Percentiles rank a stretch among this genome's conserved stretches.
phyloP scores from a whole-genome alignment of 345 rosid species.

The Aethionema arabicum region DNA sequence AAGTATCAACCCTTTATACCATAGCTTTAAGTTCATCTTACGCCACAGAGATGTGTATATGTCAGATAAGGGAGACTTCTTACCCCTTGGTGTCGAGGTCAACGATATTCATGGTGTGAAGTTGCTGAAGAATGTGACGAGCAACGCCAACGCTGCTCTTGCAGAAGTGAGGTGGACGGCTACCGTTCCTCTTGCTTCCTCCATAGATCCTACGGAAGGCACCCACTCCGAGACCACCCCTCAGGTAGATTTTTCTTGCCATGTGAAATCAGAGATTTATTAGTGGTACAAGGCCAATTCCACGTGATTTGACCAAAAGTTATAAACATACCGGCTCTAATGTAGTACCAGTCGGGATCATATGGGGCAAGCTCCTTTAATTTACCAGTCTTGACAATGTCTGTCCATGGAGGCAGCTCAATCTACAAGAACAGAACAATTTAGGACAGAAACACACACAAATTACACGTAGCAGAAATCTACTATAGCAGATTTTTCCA shows the following conservation, averaged over 20 bases:
- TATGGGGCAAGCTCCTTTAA: constrained; percentile 58
- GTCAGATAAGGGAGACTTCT: constrained; percentile 2
- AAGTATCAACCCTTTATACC: too few species aligned
- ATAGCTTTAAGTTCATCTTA: too few species aligned
- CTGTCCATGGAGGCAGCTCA: constrained; percentile 61
- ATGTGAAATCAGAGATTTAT: constrained; percentile 25
- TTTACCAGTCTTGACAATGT: constrained; percentile 64
- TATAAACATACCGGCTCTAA: constrained; percentile 43
- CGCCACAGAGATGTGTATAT: too few species aligned
- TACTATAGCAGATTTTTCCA: too few species aligned
- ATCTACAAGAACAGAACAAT: constrained; percentile 35
- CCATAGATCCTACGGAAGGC: constrained; percentile 45
- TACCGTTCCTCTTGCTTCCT: constrained; percentile 46
- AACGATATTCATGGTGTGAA: constrained; percentile 42
- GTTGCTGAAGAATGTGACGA: constrained; percentile 47
- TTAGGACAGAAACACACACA: too few species aligned
- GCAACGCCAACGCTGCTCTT: constrained; percentile 45
- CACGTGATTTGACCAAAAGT: neutral
- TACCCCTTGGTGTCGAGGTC: constrained; percentile 42
- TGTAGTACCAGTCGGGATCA: constrained; percentile 54
- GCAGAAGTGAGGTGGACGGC: constrained; percentile 44
- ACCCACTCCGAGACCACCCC: constrained; percentile 46
- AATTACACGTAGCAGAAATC: too few species aligned
- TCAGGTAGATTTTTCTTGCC: constrained; percentile 43
- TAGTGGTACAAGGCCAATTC: neutral